phyloP scores from a whole-genome alignment of 176 grass and related monocot genomes.

The Aegilops speltoides region DNA sequence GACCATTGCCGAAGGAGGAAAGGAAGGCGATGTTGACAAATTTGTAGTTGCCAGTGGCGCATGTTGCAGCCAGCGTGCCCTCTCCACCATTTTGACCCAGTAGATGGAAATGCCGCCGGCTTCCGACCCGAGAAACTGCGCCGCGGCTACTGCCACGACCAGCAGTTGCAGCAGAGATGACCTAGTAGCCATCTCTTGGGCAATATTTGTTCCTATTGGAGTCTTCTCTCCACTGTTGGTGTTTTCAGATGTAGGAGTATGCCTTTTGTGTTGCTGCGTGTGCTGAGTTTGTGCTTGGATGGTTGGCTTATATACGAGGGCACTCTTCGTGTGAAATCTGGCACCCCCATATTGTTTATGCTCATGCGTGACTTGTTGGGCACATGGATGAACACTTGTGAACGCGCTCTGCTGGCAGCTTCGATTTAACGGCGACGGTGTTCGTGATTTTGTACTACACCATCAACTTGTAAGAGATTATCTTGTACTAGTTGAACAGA shows the following conservation, averaged over 20 bases:
- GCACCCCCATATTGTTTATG: not conserved
- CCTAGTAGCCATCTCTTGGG: not conserved
- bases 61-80: not conserved
- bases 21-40: not conserved
- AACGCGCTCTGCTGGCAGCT: not conserved
- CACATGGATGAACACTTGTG: not conserved
- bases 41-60: not conserved
- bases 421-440: not conserved
- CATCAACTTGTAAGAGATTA: too few species aligned
- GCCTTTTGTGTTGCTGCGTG: too few species aligned
- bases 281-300: not conserved
- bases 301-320: not conserved
- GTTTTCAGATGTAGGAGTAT: too few species aligned
- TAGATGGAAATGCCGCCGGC: not conserved
- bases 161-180: not conserved
- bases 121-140: not conserved
- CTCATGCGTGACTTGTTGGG: not conserved
- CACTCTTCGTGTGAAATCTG: not conserved
- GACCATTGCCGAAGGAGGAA: not conserved
- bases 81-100: not conserved
- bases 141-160: not conserved
- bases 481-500: not conserved
- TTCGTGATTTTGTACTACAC: not conserved
- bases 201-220: not conserved
- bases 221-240: not conserved